Percentiles rank a stretch among this genome's conserved stretches.
Conservation (phyloP, 768 basidiomycete species). For the Suillus weaverae region DNA sequence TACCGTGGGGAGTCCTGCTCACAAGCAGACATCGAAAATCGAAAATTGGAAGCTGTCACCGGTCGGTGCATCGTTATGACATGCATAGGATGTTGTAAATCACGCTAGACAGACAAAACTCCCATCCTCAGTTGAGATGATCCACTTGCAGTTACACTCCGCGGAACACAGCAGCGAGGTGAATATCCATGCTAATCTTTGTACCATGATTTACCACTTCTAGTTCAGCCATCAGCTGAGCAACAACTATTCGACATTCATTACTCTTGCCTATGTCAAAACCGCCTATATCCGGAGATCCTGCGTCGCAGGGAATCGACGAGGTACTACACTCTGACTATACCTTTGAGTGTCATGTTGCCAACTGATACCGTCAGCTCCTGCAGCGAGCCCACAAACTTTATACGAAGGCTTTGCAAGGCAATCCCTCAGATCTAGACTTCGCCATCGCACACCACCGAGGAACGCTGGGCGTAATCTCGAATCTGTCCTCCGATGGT, state of each 20-base stretch:
- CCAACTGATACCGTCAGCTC: neutral
- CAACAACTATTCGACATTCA: neutral
- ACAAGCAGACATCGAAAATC: neutral
- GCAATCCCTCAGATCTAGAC: slow-evolving; percentile 24
- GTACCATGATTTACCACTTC: neutral
- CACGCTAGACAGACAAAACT: neutral
- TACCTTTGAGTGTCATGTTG: neutral
- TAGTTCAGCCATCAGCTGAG: neutral
- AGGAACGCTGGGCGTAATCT: slow-evolving; percentile 17
- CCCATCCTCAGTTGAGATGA: neutral
- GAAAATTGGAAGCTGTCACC: neutral
- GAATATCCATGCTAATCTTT: neutral
- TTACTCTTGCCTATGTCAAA: neutral
- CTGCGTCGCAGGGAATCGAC: neutral
- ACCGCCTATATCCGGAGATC: neutral
- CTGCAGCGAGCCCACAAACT: neutral
- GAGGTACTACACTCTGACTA: neutral
- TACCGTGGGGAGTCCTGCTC: neutral
- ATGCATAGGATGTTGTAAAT: neutral
- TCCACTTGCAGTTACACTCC: neutral
- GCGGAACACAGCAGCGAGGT: neutral
- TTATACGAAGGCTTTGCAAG: slow-evolving; percentile 3
- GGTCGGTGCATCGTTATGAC: neutral
- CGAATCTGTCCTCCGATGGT: slow-evolving; percentile 19
- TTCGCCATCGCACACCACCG: slow-evolving; percentile 28